A percentile compares a stretch with the other conserved stretches of the same genome.
Conservation (phyloP, 306 rosid species). For the Vachellia pachyceras region DNA sequence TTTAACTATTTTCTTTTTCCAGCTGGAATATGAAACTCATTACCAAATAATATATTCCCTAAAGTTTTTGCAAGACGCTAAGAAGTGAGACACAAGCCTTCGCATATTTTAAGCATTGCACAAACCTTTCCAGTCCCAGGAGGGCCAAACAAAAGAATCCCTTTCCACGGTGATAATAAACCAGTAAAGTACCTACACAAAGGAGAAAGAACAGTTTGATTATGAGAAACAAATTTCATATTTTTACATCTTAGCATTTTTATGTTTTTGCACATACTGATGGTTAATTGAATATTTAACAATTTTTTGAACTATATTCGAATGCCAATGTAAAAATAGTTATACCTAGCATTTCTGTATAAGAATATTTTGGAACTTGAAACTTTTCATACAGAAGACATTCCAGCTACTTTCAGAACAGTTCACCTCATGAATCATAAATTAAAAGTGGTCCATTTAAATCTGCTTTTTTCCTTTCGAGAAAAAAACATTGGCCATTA, state of each 20-base stretch:
- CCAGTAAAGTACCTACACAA: constrained; percentile 84
- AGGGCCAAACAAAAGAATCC: constrained; percentile 98
- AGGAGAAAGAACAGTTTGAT: constrained; percentile 39
- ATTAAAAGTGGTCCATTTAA: too few species aligned
- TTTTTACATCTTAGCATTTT: constrained; percentile 15
- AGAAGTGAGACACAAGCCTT: constrained; percentile 21
- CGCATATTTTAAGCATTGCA: constrained; percentile 22
- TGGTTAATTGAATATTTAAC: constrained; percentile 7
- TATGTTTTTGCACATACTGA: constrained; percentile 26
- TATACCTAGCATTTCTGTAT: constrained; percentile 14
- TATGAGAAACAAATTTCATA: constrained; percentile 16
- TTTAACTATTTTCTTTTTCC: not conserved
- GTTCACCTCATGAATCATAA: too few species aligned
- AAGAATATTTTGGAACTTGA: too few species aligned
- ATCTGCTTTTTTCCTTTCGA: not conserved
- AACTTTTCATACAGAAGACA: too few species aligned
- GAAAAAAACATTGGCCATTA: too few species aligned
- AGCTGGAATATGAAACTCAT: constrained; percentile 6
- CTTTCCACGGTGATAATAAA: constrained; percentile 96
- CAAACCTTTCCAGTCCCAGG: constrained; percentile 99
- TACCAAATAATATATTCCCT: not conserved
- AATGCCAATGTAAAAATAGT: constrained; percentile 10
- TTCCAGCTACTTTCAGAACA: too few species aligned
- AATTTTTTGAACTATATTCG: not conserved
- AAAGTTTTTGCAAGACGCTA: constrained; percentile 22